A percentile compares a stretch with the other conserved stretches of the same genome.
These are phyloP conservation scores for Kodamaea leandrae DNA, from an alignment of 805 yeast genomes.

Conservation along the genomic window DNA sequence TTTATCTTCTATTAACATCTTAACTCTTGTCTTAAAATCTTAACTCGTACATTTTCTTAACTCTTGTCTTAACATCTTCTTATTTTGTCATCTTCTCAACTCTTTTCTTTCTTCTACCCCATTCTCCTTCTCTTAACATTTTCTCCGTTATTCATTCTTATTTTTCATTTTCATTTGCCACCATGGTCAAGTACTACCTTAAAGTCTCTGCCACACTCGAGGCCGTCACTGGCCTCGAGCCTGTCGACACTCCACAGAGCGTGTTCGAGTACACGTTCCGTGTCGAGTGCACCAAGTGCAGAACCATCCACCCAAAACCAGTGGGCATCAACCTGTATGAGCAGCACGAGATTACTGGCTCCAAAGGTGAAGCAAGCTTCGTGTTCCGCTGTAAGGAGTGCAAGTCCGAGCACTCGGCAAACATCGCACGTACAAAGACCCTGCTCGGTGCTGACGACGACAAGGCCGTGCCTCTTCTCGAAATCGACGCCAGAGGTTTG, in stretches of 20 bases:
- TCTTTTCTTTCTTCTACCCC: not conserved
- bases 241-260: constrained; percentile 54
- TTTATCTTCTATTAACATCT: no score
- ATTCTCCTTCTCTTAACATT: not conserved
- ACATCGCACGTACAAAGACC: constrained; percentile 31
- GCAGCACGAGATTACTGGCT: constrained; percentile 59
- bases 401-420: constrained; percentile 39
- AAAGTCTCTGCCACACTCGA: constrained; percentile 46
- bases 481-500: constrained; percentile 83
- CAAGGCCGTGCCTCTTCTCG: constrained; percentile 50
- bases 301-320: constrained; percentile 71
- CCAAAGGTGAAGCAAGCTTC: constrained; percentile 82
- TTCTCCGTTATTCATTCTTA: not conserved
- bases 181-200: constrained; percentile 40
- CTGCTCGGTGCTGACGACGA: constrained; percentile 40
- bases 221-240: constrained; percentile 54
- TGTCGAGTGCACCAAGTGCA: constrained; percentile 74
- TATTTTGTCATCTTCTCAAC: not conserved
- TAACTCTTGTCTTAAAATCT: no score
- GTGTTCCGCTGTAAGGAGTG: constrained; percentile 75
- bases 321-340: constrained; percentile 68
- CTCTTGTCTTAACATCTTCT: no score
- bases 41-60: no score
- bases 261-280: constrained; percentile 78
- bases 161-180: not conserved